phyloP scores from a whole-genome alignment of 768 basidiomycete genomes.

The Suillus ampliporus region DNA sequence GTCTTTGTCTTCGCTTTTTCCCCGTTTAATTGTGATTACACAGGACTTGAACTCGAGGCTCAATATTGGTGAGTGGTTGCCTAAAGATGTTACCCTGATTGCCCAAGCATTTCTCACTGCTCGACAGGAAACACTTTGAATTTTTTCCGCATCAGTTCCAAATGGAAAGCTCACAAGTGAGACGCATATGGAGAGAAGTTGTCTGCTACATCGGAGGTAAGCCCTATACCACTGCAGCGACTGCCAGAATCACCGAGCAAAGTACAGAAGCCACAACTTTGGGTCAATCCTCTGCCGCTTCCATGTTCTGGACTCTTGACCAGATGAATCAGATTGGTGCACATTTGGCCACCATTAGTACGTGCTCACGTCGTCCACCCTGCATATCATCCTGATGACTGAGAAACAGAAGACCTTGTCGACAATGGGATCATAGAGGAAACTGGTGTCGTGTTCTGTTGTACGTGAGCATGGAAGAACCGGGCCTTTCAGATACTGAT shows the following conservation, averaged over 20 bases:
- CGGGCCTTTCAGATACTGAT: background rate
- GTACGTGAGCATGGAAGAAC: background rate
- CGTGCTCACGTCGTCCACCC: background rate
- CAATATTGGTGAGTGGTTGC: too few relatives aligned
- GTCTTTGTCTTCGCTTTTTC: too few relatives aligned
- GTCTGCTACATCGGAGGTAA: too few relatives aligned
- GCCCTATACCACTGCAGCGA: too few relatives aligned
- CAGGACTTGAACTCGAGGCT: too few relatives aligned
- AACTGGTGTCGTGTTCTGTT: background rate
- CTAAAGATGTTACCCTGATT: too few relatives aligned
- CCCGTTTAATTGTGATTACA: too few relatives aligned
- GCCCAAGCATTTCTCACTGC: too few relatives aligned
- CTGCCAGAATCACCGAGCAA: background rate
- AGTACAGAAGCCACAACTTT: constrained; percentile 1
- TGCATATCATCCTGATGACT: background rate
- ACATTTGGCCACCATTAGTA: background rate
- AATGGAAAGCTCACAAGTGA: too few relatives aligned
- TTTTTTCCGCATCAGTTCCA: too few relatives aligned
- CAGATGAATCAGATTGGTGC: background rate
- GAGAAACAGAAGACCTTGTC: background rate
- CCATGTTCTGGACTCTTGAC: constrained; percentile 3
- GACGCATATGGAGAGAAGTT: too few relatives aligned
- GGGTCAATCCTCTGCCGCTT: background rate
- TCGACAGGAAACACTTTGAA: too few relatives aligned
- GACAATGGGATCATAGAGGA: background rate